A percentile compares a stretch with the other conserved stretches of the same genome.
Evolutionary conservation across 108 stramenopile genomes (phyloP).

Genomic region (Nitzschia palea): DNA sequence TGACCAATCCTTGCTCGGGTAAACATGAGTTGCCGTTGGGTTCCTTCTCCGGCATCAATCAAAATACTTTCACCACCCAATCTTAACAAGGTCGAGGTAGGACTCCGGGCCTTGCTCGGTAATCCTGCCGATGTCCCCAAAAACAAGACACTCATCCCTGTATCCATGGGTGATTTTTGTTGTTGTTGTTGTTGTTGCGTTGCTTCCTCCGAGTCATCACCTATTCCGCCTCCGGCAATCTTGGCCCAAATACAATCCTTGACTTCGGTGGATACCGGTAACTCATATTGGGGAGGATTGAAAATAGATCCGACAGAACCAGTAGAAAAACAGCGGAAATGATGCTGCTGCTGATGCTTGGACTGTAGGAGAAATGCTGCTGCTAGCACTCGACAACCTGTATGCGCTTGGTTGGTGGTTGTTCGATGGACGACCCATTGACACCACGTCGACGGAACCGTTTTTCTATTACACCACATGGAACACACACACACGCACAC

Average conservation of each 20-base stretch:
- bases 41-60: constrained; percentile 93
- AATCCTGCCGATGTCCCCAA: constrained; percentile 74
- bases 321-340: no score
- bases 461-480: no score
- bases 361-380: no score
- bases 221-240: background rate
- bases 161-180: constrained; percentile 3
- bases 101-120: constrained; percentile 40
- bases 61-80: constrained; percentile 59
- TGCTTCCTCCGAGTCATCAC: background rate
- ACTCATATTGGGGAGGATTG: constrained; percentile 33
- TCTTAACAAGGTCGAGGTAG: constrained; percentile 55
- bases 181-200: background rate
- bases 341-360: no score
- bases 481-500: no score
- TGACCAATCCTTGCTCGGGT: constrained; percentile 26
- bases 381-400: no score
- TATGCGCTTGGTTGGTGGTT: no score
- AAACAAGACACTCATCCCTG: constrained; percentile 64
- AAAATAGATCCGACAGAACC: constrained; percentile 25
- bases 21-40: constrained; percentile 79
- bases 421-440: no score
- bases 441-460: no score
- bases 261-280: background rate
- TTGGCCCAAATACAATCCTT: background rate